Evolutionary conservation across 140 eudicot species (phyloP).

Genomic region (Stevia rebaudiana): DNA sequence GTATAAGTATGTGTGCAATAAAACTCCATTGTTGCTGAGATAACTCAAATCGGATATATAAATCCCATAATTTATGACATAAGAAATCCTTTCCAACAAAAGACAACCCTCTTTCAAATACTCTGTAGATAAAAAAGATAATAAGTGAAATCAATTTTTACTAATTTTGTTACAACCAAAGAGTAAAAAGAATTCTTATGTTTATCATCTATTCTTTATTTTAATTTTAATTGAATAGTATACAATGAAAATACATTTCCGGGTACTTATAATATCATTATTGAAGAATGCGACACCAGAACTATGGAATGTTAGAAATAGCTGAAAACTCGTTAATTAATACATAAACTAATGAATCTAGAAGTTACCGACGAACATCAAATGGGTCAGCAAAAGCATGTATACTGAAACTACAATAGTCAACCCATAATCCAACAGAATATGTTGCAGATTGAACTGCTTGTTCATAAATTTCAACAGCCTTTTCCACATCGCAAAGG

Average conservation of each 20-base stretch:
- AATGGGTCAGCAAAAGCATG: slow-evolving; percentile 55
- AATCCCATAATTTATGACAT: slow-evolving; percentile 79
- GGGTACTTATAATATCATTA: background rate
- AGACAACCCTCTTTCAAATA: slow-evolving; percentile 62
- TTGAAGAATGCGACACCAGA: slow-evolving; percentile 3
- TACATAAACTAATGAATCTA: background rate
- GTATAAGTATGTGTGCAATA: slow-evolving; percentile 59
- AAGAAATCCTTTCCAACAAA: slow-evolving; percentile 79
- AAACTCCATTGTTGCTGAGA: slow-evolving; percentile 71
- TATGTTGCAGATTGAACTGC: slow-evolving; percentile 52
- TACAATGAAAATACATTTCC: too few relatives aligned
- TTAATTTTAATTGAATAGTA: background rate
- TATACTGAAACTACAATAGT: slow-evolving; percentile 68
- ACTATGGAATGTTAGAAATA: background rate
- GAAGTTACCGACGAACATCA: slow-evolving; percentile 73
- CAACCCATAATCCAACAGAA: slow-evolving; percentile 81
- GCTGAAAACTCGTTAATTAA: background rate
- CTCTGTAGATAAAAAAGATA: slow-evolving; percentile 35
- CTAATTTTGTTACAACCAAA: background rate
- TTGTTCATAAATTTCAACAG: slow-evolving; percentile 61
- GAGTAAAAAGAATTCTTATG: slow-evolving; percentile 3
- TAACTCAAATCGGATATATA: slow-evolving; percentile 67
- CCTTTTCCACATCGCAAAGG: slow-evolving; percentile 44
- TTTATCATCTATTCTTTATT: slow-evolving; percentile 1
- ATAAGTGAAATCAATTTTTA: slow-evolving; percentile 3